Conservation (phyloP, 805 yeast species). For the Metahyphopichia silvanorum region DNA sequence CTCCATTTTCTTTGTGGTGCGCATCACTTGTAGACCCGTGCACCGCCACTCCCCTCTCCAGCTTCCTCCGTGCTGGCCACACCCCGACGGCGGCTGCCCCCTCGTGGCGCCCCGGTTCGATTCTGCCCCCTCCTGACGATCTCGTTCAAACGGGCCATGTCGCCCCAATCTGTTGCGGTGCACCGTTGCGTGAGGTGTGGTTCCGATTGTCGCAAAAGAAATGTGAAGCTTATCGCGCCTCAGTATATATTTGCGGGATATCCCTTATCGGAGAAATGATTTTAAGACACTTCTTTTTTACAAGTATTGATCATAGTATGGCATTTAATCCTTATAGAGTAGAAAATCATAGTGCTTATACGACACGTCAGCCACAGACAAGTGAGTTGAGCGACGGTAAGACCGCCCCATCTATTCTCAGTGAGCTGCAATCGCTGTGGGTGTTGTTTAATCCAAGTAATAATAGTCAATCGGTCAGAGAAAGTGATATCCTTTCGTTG, state of each 20-base stretch:
- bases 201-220: too few species aligned
- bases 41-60: neutral
- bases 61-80: neutral
- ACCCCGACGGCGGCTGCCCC: conserved; percentile 1
- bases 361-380: conserved; percentile 1
- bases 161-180: too few species aligned
- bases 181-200: too few species aligned
- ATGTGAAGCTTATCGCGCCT: too few species aligned
- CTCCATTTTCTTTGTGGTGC: neutral
- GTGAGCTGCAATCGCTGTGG: conserved; percentile 23
- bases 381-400: conserved; percentile 3
- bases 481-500: conserved; percentile 25
- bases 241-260: too few species aligned
- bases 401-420: conserved; percentile 9
- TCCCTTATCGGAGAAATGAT: too few species aligned
- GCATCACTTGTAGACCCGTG: neutral
- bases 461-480: conserved; percentile 6
- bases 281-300: too few species aligned
- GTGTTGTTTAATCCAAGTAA: conserved; percentile 24
- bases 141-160: too few species aligned
- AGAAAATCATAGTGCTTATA: conserved; percentile 2
- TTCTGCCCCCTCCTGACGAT: too few species aligned
- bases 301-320: too few species aligned
- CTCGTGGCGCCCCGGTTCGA: too few species aligned
- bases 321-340: too few species aligned